Percentiles rank a stretch among this genome's conserved stretches.
Evolutionary conservation across 2,329 filamentous ascomycete species (phyloP).

Genomic region (Rugonectria rugulosa): DNA sequence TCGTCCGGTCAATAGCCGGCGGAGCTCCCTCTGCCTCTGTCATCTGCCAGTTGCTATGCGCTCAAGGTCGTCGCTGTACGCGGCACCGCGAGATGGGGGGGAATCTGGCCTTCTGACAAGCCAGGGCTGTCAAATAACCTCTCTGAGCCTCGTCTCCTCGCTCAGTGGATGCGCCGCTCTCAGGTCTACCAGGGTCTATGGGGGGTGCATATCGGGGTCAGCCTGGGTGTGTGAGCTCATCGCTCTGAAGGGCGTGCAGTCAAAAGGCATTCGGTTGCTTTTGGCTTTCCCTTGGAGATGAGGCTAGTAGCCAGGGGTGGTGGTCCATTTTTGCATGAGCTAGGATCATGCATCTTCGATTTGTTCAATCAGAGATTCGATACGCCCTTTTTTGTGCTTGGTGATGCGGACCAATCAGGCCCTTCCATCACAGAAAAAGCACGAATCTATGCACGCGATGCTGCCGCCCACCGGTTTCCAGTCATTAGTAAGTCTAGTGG

Average conservation of each 20-base stretch:
- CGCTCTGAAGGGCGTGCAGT: slow-evolving; percentile 23
- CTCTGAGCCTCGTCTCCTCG: slow-evolving; percentile 16
- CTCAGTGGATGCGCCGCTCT: slow-evolving; percentile 26
- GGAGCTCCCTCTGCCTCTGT: slow-evolving; percentile 9
- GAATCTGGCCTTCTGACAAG: slow-evolving; percentile 18
- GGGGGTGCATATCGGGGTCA: slow-evolving; percentile 18
- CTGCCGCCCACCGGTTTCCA: slow-evolving; percentile 28
- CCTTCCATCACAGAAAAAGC: slow-evolving; percentile 13
- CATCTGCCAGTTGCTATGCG: slow-evolving; percentile 8
- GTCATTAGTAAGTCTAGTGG: slow-evolving; percentile 14
- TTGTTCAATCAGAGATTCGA: slow-evolving; percentile 39
- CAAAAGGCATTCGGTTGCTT: slow-evolving; percentile 1
- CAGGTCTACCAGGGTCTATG: slow-evolving; percentile 25
- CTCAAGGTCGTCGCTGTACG: slow-evolving; percentile 12
- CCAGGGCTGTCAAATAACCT: slow-evolving; percentile 17
- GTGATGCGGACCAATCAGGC: slow-evolving; percentile 32
- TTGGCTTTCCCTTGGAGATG: slow-evolving; percentile 14
- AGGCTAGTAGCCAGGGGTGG: slow-evolving; percentile 26
- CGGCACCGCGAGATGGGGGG: slow-evolving; percentile 9
- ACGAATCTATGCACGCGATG: slow-evolving; percentile 23
- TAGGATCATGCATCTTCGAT: slow-evolving; percentile 38
- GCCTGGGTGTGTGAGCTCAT: slow-evolving; percentile 12
- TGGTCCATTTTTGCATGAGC: slow-evolving; percentile 27
- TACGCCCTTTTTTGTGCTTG: slow-evolving; percentile 27
- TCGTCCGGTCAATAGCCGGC: slow-evolving; percentile 31